Evolutionary conservation across 148 eudicot genomes (phyloP).

Genomic region (Rhododendron williamsianum): DNA sequence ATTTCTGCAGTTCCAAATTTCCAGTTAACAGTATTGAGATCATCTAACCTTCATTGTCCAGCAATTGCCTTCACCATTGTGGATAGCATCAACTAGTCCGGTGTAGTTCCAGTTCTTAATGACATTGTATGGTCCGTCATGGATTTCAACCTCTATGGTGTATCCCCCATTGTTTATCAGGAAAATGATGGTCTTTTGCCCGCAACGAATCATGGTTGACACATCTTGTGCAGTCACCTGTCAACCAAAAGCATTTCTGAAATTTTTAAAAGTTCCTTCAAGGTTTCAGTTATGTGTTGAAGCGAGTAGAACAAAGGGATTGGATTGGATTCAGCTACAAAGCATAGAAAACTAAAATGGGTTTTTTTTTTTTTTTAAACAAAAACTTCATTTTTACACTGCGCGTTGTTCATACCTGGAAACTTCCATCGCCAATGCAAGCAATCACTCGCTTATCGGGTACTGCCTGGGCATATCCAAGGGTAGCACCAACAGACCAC

Average conservation of each 20-base stretch:
- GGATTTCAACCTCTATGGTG: slow-evolving; percentile 13
- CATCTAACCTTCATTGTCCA: slow-evolving; percentile 12
- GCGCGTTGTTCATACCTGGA: slow-evolving; percentile 29
- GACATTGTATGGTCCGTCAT: slow-evolving; percentile 11
- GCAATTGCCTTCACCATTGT: slow-evolving; percentile 14
- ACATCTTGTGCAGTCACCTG: slow-evolving; percentile 17
- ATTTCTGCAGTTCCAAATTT: neutral
- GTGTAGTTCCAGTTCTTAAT: slow-evolving; percentile 16
- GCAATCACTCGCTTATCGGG: slow-evolving; percentile 68
- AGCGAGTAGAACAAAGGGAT: neutral
- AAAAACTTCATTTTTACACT: neutral
- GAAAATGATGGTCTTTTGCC: slow-evolving; percentile 12
- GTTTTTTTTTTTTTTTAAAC: neutral
- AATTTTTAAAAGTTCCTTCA: neutral
- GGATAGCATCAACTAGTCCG: slow-evolving; percentile 2
- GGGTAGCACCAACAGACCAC: slow-evolving; percentile 30
- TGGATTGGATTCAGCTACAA: neutral
- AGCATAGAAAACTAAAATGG: neutral
- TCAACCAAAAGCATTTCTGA: neutral
- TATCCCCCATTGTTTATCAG: slow-evolving; percentile 12
- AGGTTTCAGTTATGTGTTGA: neutral
- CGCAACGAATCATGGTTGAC: slow-evolving; percentile 9
- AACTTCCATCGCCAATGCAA: slow-evolving; percentile 96
- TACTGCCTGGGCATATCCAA: slow-evolving; percentile 23
- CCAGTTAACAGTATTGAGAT: neutral